These are phyloP conservation scores for Kuraishia floccosa DNA, from an alignment of 805 yeast genomes.

Conservation along the genomic window DNA sequence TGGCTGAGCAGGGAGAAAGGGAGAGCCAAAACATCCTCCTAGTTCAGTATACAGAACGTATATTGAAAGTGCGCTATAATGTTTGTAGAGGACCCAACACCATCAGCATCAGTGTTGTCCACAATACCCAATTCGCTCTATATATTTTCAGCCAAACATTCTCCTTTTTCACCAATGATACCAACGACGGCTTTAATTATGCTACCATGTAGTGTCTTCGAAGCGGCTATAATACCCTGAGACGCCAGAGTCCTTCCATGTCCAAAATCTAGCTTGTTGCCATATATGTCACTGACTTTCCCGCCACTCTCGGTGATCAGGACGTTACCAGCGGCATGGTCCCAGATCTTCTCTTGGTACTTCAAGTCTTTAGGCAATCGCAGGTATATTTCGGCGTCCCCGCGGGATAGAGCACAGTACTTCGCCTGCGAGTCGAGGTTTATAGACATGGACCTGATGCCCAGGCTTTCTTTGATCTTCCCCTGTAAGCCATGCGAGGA, in stretches of 20 bases:
- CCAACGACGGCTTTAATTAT: conserved; percentile 38
- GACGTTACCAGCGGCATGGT: conserved; percentile 93
- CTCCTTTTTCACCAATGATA: conserved; percentile 21
- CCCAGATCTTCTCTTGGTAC: conserved; percentile 96
- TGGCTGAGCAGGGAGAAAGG: no score
- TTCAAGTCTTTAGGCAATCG: conserved; percentile 70
- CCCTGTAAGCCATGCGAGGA: conserved; percentile 85
- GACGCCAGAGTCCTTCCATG: conserved; percentile 72
- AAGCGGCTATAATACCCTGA: conserved; percentile 90
- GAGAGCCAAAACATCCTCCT: no score
- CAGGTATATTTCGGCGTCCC: conserved; percentile 86
- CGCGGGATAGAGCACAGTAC: conserved; percentile 83
- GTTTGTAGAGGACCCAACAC: no score
- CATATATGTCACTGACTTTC: conserved; percentile 72
- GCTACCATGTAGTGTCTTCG: conserved; percentile 29
- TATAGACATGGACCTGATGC: conserved; percentile 46
- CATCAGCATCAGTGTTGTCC: no score
- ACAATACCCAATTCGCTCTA: no score
- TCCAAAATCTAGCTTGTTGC: conserved; percentile 69
- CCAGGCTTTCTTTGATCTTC: conserved; percentile 52
- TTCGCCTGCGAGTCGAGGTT: conserved; percentile 95
- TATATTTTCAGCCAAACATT: conserved; percentile 14
- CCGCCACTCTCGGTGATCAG: conserved; percentile 90
- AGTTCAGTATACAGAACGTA: no score
- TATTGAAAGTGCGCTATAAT: no score